Base-by-base conservation (phyloP, 805 yeast species). In the Lachancea lanzarotensis region DNA sequence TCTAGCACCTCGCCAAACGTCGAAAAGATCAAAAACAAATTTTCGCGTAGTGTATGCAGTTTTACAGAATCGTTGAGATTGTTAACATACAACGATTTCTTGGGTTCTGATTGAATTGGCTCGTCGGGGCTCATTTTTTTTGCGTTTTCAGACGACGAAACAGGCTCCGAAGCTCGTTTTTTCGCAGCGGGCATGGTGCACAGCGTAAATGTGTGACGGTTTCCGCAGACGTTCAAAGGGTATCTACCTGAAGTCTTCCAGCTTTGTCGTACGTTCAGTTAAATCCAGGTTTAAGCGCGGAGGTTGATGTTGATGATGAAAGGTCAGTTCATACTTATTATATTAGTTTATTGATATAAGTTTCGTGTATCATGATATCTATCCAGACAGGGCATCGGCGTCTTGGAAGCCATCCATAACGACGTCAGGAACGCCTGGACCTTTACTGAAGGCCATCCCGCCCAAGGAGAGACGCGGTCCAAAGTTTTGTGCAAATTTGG, bases 381-480 rank as follows among this genome's bases (percentile, higher is more conserved):
- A 15, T 30, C 16, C 22, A 7, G 41, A 16, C 16, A 59, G 38
- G 43, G 43, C 40, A n/a, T 48, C 20, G 5, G 90, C 93, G 45
- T 72, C 76, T 40, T 72, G 74, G 43, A 84, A 71, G 2, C 83
- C 76, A 55, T 81, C 79, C 27, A 76, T 62, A 1, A 87, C 82
- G 51, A 90, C 83, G 64, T 90, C 96, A 1, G 96, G 95, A 2
- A 90, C 90, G 1, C 96, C 96, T 8, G 87, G 80, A 1, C 95
- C 91, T 36, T 74, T 77, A 8, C 88, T 84, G 52, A 84, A 79
- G 2, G 80, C 72, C 80, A 85, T 87, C 0, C 97, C 97, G 16
- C 93, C 89, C 2, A 84, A 56, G 0, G 79, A 73, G 12, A 82
- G 55, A 34, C 66, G 66, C 30, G 72, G 67, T 1, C 60, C 51